Percentiles rank a stretch among this genome's conserved stretches.
These are phyloP conservation scores for Cicer pinnatifidum DNA, from an alignment of 306 rosid species.

Conservation along the genomic window DNA sequence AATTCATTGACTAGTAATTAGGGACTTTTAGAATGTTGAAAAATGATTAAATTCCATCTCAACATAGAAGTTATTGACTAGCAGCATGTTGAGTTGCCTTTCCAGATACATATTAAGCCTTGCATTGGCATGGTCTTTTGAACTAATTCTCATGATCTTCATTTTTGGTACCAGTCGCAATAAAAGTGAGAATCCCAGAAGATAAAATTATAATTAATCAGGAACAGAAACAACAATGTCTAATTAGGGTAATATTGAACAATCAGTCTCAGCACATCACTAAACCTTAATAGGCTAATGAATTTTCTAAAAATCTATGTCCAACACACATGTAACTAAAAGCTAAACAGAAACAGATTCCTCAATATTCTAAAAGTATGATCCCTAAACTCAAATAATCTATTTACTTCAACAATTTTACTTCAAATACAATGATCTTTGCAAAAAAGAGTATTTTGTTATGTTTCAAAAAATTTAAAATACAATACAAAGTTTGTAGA, in stretches of 20 bases:
- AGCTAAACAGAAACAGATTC: slow-evolving; percentile 59
- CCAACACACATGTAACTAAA: slow-evolving; percentile 74
- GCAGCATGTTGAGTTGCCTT: slow-evolving; percentile 64
- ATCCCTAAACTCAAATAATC: too few relatives aligned
- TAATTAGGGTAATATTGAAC: slow-evolving; percentile 74
- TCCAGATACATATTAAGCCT: slow-evolving; percentile 41
- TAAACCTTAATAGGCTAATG: slow-evolving; percentile 55
- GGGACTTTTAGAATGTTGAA: too few relatives aligned
- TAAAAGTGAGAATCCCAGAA: slow-evolving; percentile 66
- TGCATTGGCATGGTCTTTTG: slow-evolving; percentile 60
- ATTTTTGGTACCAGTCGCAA: slow-evolving; percentile 41
- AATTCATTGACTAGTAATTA: too few relatives aligned
- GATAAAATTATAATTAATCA: slow-evolving; percentile 67
- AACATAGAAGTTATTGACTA: slow-evolving; percentile 47
- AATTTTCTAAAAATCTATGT: slow-evolving; percentile 69
- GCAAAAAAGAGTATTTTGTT: too few relatives aligned
- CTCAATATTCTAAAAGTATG: slow-evolving; percentile 21
- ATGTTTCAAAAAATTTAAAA: too few relatives aligned
- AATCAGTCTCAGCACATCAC: slow-evolving; percentile 67
- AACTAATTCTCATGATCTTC: slow-evolving; percentile 51
- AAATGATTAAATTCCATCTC: slow-evolving; percentile 42
- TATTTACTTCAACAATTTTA: too few relatives aligned
- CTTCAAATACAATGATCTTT: too few relatives aligned
- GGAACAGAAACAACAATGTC: slow-evolving; percentile 59
- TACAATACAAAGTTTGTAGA: too few relatives aligned